These are phyloP conservation scores for Russula ochroleuca DNA, from an alignment of 768 basidiomycete genomes.

Conservation along the genomic window DNA sequence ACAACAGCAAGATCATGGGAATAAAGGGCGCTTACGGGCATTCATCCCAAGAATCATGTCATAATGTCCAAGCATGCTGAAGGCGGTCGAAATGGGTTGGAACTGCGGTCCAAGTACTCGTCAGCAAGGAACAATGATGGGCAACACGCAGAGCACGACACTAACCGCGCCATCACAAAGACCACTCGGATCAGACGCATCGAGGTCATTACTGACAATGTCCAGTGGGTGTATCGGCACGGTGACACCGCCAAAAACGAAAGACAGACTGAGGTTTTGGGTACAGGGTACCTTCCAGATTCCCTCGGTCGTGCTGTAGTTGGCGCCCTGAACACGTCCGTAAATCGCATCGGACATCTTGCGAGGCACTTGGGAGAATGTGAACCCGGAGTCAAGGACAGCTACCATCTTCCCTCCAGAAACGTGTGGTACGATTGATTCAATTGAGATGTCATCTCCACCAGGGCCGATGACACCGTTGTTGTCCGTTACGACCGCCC, in stretches of 20 bases:
- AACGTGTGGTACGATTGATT: constrained; percentile 66
- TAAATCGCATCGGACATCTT: constrained; percentile 77
- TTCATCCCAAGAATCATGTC: constrained; percentile 83
- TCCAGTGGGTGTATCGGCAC: constrained; percentile 77
- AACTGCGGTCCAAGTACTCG: constrained; percentile 43
- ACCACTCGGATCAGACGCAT: constrained; percentile 23
- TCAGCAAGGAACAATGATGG: constrained; percentile 15
- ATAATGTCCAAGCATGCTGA: constrained; percentile 71
- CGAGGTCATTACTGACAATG: constrained; percentile 55
- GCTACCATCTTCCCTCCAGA: constrained; percentile 62
- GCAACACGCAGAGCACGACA: constrained; percentile 20
- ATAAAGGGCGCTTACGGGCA: constrained; percentile 49
- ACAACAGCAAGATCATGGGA: neutral
- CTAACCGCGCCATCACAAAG: constrained; percentile 67
- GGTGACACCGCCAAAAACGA: constrained; percentile 65
- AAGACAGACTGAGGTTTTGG: constrained; percentile 63
- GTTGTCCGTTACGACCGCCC: constrained; percentile 69
- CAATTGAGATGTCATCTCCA: constrained; percentile 53
- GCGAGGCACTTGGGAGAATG: constrained; percentile 67
- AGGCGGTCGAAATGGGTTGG: constrained; percentile 79
- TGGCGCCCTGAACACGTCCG: constrained; percentile 68
- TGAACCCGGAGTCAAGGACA: constrained; percentile 72
- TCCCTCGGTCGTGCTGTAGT: constrained; percentile 50
- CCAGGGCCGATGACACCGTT: constrained; percentile 74
- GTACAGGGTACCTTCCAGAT: constrained; percentile 74